Conservation (phyloP, 2,329 filamentous ascomycete genomes). For the Trichothecium sympodiale region DNA sequence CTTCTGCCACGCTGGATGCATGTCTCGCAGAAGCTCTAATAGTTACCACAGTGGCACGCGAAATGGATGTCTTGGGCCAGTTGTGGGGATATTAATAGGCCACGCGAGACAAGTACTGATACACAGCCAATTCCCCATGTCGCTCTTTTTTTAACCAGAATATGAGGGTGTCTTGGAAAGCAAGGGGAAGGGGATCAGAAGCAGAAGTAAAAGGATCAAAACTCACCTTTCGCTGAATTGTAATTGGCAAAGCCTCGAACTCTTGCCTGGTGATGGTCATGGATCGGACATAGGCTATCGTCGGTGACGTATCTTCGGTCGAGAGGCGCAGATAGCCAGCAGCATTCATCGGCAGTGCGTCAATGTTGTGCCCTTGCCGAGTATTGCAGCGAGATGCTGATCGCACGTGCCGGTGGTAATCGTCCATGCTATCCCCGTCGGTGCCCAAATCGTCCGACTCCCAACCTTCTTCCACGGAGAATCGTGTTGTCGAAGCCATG, state of each 20-base stretch:
- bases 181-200: constrained; percentile 1
- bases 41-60: too few species aligned
- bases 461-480: too few species aligned
- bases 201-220: constrained; percentile 6
- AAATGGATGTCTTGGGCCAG: not conserved
- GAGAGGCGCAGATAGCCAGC: constrained; percentile 13
- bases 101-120: not conserved
- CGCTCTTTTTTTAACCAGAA: not conserved
- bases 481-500: too few species aligned
- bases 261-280: constrained; percentile 23
- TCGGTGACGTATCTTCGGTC: constrained; percentile 10
- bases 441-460: too few species aligned
- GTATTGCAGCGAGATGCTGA: too few species aligned
- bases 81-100: not conserved
- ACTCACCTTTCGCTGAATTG: constrained; percentile 47
- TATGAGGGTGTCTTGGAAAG: not conserved
- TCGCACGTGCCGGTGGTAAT: too few species aligned
- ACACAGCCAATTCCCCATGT: not conserved
- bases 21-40: too few species aligned
- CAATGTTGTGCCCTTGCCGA: too few species aligned
- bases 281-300: constrained; percentile 13
- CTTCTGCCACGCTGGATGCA: too few species aligned
- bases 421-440: too few species aligned
- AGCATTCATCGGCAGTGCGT: constrained; percentile 2
- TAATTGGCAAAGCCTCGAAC: constrained; percentile 42